Evolutionary conservation across 1,139 yeast species (phyloP).

Genomic region (Geotrichum carabidarum): DNA sequence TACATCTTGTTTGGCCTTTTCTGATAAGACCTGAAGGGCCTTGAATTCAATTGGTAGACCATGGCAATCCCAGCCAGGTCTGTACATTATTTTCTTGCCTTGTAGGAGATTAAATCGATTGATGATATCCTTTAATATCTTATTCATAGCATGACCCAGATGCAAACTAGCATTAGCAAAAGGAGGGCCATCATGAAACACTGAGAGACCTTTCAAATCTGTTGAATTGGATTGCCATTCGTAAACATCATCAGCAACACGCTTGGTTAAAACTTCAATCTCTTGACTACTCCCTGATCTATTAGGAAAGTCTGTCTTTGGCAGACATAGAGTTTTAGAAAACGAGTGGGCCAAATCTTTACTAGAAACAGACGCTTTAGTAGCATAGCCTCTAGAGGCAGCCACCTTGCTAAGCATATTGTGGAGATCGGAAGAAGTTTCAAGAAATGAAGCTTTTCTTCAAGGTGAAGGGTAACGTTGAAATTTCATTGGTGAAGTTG

Average conservation of each 20-base stretch:
- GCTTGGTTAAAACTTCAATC: conserved; percentile 32
- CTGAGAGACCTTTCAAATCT: conserved; percentile 41
- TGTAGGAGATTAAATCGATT: conserved; percentile 62
- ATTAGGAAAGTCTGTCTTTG: conserved; percentile 49
- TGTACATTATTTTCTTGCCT: conserved; percentile 60
- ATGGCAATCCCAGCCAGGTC: conserved; percentile 99
- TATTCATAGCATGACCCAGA: conserved; percentile 89
- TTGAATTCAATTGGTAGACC: conserved; percentile 93
- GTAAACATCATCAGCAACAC: conserved; percentile 41
- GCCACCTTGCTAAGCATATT: conserved; percentile 5
- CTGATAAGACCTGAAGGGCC: conserved; percentile 44
- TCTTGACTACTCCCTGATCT: conserved; percentile 40
- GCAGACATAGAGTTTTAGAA: conserved; percentile 49
- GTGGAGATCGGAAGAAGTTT: not conserved
- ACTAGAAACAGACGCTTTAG: conserved; percentile 1
- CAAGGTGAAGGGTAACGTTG: conserved; percentile 1
- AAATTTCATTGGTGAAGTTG: not conserved
- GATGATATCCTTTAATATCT: conserved; percentile 79
- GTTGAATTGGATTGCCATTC: conserved; percentile 38
- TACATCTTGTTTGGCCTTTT: conserved; percentile 35
- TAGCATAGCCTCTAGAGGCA: conserved; percentile 2
- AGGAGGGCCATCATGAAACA: conserved; percentile 96
- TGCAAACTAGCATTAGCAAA: conserved; percentile 94
- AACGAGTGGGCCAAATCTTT: conserved; percentile 33
- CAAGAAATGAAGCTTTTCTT: not conserved